A percentile compares a stretch with the other conserved stretches of the same genome.
phyloP scores from a whole-genome alignment of 139 green algal genomes.

The Chlorella sp. region DNA sequence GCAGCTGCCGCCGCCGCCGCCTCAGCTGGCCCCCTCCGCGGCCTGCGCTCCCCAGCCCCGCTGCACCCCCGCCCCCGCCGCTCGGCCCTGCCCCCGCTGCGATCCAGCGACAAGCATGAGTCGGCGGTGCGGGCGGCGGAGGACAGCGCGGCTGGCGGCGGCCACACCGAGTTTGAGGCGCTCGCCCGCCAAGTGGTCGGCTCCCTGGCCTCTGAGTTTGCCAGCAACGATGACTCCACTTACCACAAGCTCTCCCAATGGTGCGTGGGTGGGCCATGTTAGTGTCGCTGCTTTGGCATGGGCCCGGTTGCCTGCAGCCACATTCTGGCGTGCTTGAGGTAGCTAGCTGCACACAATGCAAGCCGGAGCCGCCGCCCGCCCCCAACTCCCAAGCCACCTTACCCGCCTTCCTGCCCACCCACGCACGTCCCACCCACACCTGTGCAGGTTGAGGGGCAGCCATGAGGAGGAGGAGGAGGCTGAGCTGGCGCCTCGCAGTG shows the following conservation, averaged over 20 bases:
- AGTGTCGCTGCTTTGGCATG: background rate
- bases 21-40: background rate
- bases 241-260: conserved; percentile 3
- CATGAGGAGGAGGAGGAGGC: background rate
- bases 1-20: background rate
- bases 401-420: background rate
- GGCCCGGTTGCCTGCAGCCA: no score
- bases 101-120: background rate
- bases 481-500: background rate
- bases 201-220: background rate
- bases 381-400: background rate
- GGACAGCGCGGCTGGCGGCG: background rate
- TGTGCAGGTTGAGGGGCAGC: conserved; percentile 7
- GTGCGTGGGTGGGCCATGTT: background rate
- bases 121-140: background rate
- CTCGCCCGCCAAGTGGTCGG: background rate
- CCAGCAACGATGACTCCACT: background rate
- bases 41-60: background rate
- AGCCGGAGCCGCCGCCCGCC: background rate
- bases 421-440: background rate
- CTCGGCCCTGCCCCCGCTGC: background rate
- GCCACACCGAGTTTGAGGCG: no score
- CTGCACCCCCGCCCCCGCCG: background rate
- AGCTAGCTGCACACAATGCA: background rate
- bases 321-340: no score